Base-by-base conservation (phyloP, 371 early-diverging fungal species). In the Capillidium heterosporum region DNA sequence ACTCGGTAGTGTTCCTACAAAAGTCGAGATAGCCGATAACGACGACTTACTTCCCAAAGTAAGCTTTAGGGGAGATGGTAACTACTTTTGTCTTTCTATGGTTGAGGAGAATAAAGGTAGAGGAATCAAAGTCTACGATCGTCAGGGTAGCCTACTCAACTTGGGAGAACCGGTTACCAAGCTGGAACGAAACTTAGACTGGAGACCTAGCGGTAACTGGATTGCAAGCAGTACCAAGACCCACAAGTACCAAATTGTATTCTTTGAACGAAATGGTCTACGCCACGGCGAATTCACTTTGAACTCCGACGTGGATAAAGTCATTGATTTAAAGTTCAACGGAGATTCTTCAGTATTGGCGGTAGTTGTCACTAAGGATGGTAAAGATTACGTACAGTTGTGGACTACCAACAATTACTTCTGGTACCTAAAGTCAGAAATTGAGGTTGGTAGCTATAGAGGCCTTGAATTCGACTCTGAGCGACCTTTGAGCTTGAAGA, bases 391-490 rank as follows among this genome's bases (percentile, higher is more conserved):
- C 41, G 79, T 97, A 27, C 90, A 95, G 66, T 69, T 97, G 41
- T 97, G 95, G 95, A 74, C 85, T 0, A 80, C 77, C 60, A 81
- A 76, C 62, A 97, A 97, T 71, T 95, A 95, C 67, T 78, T 95
- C 65, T 97, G 91, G 48, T 23, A 27, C 40, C n/a, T 41, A 60
- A 21, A 64, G 59, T 26, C 23, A 57, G 61, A 61, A 60, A 57
- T 32, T 35, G 28, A 17, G 23, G 1, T n/a, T 1, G 35, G 35
- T 35, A 35, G 7, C 35, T 35, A 7, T 35, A 13, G 4, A 13
- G 35, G 13, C 35, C 35, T 35, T 13, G 35, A 35, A 13, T 13
- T 48, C 24, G 26, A 43, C n/a, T 28, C 27, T 31, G 26, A 55
- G n/a, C 48, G 28, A 43, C 43, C 54, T 40, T 39, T 32, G 24